Evolutionary conservation across 2,329 filamentous ascomycete species (phyloP), one percentile per base, ranked within the genome.

Genomic region (Microsporum audouinii): DNA sequence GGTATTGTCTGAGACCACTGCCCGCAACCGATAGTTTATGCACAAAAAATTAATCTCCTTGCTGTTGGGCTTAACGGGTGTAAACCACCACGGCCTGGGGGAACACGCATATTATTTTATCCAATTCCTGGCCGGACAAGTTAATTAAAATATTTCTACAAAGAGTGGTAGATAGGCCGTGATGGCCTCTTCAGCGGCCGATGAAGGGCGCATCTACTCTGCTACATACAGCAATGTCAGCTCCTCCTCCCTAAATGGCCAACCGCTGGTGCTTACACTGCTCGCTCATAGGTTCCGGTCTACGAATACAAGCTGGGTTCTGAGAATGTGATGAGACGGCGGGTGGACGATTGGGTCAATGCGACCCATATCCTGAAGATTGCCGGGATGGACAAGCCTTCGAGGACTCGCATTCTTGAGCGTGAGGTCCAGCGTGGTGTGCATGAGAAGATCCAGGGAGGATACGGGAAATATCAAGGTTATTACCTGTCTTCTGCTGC

Each of bases 351-450:
- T 75, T 99, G 92, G 91, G 94, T 99, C 77, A 99, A 99, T 79
- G 94, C 94, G n/a, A 99, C 94, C 60, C 94, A 99, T 72, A 97
- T 99, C 63, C 79, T 99, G 57, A 99, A 99, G 72, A 90, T 95
- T 45, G 94, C 94, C 64, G 92, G 92, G 61, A 96, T 96, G 71
- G 94, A 99, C 75, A 99, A 99, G 75, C 94, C 94, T 2, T 90
- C 92, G 10, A 83, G 94, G 71, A 99, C 94, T 45, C 84, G 94
- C 65, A 97, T 99, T 61, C 82, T 99, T 3, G 94, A 99, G 77
- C 84, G 94, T 66, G 94, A 99, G 71, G 92, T 99, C 5, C 94
- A 99, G 71, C 96, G 96, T 74, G 92, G 95, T 49, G 82, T 88
- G 3, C 94, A 99, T 72, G 94, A 97, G 77, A 99, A 99, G 78